Base-by-base conservation (phyloP, 2,329 filamentous ascomycete genomes). In the Penicillium thymicola region DNA sequence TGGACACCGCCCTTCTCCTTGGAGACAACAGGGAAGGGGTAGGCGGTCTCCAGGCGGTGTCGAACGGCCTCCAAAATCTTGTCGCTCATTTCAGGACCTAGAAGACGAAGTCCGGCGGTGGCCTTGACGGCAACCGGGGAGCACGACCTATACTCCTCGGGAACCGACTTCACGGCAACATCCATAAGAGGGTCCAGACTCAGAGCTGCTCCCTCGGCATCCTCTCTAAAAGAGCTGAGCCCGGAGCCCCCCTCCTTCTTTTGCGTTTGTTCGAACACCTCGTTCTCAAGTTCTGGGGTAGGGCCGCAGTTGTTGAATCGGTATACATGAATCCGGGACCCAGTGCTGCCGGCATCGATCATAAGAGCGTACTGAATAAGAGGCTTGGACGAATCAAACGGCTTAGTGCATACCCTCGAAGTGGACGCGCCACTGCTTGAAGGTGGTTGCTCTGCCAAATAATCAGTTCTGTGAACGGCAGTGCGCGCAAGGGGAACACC, bases 281-380 rank as follows among this genome's bases (percentile, higher is more conserved):
- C 94, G 70, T 86, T 81, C 78, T 99, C 94, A 49, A 99, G 84
- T 77, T 97, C 92, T 27, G 94, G 94, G n/a, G 92, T 92, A 8
- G 90, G 79, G 13, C 92, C 94, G 78, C 93, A 99, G 80, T 97
- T 97, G 82, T 97, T 97, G 85, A 97, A 99, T 72, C 92, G 90
- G 82, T 97, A 99, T 58, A 97, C 92, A 79, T 99, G 95, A 72
- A 99, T 97, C 67, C 94, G 89, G 59, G 94, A 97, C 59, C 94
- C 94, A 53, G 94, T 97, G 80, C 92, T 97, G 67, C 94, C 94
- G 46, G 94, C 94, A 76, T 99, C 94, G 70, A 99, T 90, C 94
- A 99, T 99, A 70, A 97, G 84, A 59, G 94, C 95, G 79, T 97
- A 99, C 73, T 99, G 94, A 60, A 97, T 88, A 64, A 99, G 85